These are phyloP conservation scores for Calcarisporium arbuscula DNA, from an alignment of 2,329 filamentous ascomycete genomes.

Conservation along the genomic window DNA sequence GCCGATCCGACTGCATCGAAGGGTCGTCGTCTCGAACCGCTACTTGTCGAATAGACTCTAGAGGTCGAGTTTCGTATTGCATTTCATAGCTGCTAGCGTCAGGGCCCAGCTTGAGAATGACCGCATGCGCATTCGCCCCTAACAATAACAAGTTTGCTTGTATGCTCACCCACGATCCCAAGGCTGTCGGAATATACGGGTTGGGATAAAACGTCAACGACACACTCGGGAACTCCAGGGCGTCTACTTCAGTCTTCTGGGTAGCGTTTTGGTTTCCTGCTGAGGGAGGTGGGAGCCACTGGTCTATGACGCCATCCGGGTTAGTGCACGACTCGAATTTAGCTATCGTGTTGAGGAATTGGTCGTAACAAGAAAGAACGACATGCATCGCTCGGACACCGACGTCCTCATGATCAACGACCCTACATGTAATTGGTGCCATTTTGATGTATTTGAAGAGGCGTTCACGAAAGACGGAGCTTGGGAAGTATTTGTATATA, in stretches of 20 bases:
- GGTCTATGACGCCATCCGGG: slow-evolving; percentile 2
- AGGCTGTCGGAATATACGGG: neutral
- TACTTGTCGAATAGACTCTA: too few species aligned
- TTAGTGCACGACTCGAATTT: slow-evolving; percentile 4
- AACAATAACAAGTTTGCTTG: slow-evolving; percentile 6
- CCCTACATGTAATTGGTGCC: slow-evolving; percentile 6
- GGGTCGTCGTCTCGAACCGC: too few species aligned
- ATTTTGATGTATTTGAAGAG: slow-evolving; percentile 1
- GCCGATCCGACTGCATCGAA: too few species aligned
- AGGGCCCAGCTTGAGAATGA: slow-evolving; percentile 7
- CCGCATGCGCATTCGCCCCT: slow-evolving; percentile 1
- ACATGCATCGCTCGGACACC: slow-evolving; percentile 4
- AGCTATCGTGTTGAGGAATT: slow-evolving; percentile 1
- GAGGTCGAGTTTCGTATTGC: too few species aligned
- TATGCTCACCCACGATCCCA: slow-evolving; percentile 4
- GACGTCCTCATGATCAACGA: slow-evolving; percentile 2
- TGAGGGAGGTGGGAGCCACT: slow-evolving; percentile 2
- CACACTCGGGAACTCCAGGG: neutral
- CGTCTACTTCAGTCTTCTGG: slow-evolving; percentile 6
- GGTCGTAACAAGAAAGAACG: slow-evolving; percentile 3
- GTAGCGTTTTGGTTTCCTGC: neutral
- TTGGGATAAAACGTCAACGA: slow-evolving; percentile 5
- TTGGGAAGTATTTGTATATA: neutral
- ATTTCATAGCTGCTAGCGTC: too few species aligned
- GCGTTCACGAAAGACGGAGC: too few species aligned